Evolutionary conservation across 2,329 filamentous ascomycete genomes (phyloP).

Genomic region (Sporothrix inflata): DNA sequence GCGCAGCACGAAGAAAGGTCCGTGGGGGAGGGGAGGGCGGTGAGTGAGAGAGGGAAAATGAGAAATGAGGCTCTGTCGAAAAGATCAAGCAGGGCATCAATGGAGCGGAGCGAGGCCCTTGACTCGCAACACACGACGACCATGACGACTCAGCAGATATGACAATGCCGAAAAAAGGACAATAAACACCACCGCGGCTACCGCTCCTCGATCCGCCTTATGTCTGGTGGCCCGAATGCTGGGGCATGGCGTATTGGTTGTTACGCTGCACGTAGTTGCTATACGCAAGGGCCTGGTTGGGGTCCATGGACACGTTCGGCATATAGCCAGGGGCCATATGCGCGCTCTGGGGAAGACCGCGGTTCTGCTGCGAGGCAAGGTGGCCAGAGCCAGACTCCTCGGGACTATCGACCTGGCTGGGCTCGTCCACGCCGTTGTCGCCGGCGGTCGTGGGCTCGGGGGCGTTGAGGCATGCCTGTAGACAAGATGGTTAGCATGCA

Average conservation of each 20-base stretch:
- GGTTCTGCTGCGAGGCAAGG: slow-evolving; percentile 66
- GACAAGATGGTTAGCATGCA: slow-evolving; percentile 40
- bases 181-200: not conserved
- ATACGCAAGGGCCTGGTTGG: slow-evolving; percentile 80
- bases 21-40: slow-evolving; percentile 34
- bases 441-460: slow-evolving; percentile 82
- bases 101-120: not conserved
- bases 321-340: slow-evolving; percentile 68
- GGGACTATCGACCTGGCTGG: slow-evolving; percentile 81
- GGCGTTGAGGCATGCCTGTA: slow-evolving; percentile 90
- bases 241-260: slow-evolving; percentile 78
- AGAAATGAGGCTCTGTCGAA: not conserved
- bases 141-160: not conserved
- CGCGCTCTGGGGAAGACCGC: slow-evolving; percentile 66
- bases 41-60: not conserved
- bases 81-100: not conserved
- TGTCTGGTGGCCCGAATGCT: slow-evolving; percentile 80
- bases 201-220: slow-evolving; percentile 41
- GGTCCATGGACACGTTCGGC: slow-evolving; percentile 69
- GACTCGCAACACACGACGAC: not conserved
- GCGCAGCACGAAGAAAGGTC: slow-evolving; percentile 41
- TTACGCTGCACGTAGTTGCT: slow-evolving; percentile 78
- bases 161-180: not conserved
- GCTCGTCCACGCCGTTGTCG: slow-evolving; percentile 79
- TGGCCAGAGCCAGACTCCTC: slow-evolving; percentile 82